Conservation (phyloP, 176 grass and related monocot genomes). For the Alloteropsis semialata region DNA sequence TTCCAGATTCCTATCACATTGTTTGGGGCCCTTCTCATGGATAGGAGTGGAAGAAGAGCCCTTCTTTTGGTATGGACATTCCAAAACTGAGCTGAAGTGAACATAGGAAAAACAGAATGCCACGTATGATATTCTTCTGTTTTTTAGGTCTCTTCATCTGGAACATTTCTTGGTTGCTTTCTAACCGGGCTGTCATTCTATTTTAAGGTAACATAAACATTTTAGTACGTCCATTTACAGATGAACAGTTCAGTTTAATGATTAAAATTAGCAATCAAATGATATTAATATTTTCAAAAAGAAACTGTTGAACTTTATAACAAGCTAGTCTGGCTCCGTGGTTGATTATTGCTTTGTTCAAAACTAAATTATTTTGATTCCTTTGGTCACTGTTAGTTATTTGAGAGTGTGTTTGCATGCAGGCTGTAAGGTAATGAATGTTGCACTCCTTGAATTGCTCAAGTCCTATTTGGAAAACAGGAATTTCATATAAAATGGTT, state of each 20-base stretch:
- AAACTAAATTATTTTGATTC: not conserved
- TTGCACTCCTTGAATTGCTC: not conserved
- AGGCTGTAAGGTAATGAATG: not conserved
- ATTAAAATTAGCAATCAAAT: not conserved
- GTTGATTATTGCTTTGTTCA: not conserved
- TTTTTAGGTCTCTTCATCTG: slow-evolving; percentile 61
- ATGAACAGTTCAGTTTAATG: slow-evolving; percentile 1
- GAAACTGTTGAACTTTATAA: not conserved
- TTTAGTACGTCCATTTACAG: not conserved
- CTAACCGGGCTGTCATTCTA: slow-evolving; percentile 45
- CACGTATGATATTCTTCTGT: slow-evolving; percentile 13
- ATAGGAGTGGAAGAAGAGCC: slow-evolving; percentile 67
- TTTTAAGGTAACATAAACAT: slow-evolving; percentile 33
- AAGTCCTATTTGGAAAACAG: not conserved
- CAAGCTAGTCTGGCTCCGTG: not conserved
- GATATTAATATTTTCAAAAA: not conserved
- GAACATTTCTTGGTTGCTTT: slow-evolving; percentile 62
- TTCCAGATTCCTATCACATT: slow-evolving; percentile 68
- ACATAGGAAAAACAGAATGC: not conserved
- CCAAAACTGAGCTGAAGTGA: slow-evolving; percentile 16
- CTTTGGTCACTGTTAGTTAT: not conserved
- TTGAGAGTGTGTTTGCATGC: not conserved
- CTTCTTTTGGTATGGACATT: slow-evolving; percentile 61
- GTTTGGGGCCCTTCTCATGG: slow-evolving; percentile 69
- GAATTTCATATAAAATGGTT: not conserved